Base-by-base conservation (phyloP, 2,329 filamentous ascomycete species). In the Pseudophaeomoniella oleicola region DNA sequence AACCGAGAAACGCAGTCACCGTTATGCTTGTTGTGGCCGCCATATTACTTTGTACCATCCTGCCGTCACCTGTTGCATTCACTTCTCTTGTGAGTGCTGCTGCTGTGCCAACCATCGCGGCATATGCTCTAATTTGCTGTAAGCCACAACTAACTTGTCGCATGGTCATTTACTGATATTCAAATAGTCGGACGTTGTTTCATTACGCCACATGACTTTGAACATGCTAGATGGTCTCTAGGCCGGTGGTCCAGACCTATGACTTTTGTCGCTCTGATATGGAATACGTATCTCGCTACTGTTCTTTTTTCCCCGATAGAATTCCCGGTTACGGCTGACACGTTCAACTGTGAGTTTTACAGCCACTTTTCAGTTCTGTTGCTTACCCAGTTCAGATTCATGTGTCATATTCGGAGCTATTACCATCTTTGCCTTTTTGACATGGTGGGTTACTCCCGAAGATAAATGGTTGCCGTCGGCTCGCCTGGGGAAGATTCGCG, bases 221-320 rank as follows among this genome's bases (percentile, higher is more conserved):
- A 63, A 2, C 63, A 62, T 40, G 60, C 64, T 0, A 51, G 54
- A 4, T 67, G 64, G 64, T 66, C 59, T 37, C 46, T 67, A 5
- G 64, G 64, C 0, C 48, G 50, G 1, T 50, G 50, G 42, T 66
- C 63, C 45, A 63, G 59, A 39, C 62, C 63, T 0, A 66, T 67
- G 37, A 63, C 66, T 38, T 53, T 63, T 16, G 62, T 67, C 35
- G 54, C 57, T 0, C 58, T 67, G 1, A 51, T 67, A 31, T 67
- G 64, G 64, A 68, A 68, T 35, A 63, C 53, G 0, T 67, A 62
- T 62, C 62, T 67, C 3, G 64, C 67, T 2, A 64, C 63, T 0
- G 53, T 67, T 2, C 43, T 67, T 4, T 67, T 62, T 38, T 64
- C 61, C 0, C 64, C 64, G n/a, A 27, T 27, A 6, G 9, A 27